Base-by-base conservation (phyloP, 495 filamentous ascomycete genomes). In the Neurospora cerealis region DNA sequence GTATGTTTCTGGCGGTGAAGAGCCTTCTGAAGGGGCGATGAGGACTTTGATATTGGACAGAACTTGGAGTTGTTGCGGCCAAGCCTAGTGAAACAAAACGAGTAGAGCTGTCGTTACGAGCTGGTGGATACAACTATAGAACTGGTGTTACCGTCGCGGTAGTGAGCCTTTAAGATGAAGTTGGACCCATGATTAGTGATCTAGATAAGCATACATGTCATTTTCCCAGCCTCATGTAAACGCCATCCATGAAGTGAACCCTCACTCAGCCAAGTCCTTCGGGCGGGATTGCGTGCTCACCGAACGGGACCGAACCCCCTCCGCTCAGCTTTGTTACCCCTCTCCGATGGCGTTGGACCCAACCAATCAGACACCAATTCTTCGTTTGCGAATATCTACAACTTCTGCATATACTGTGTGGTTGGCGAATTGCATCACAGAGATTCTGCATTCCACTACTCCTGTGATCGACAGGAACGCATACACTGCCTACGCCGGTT, bases 381-480 rank as follows among this genome's bases (percentile, higher is more conserved):
- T 62, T 28, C 13, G 13, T 32, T 60, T 28, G 48, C 21, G 24
- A 15, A 60, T 32, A 32, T 60, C 48, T 60, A 60, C 48, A 32
- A 17, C 24, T 32, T 60, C 24, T 60, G 11, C 5, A 60, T 32
- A 32, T 17, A 32, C 21, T 3, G 5, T 15, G 24, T 60, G 48
- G 42, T n/a, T 37, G n/a, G 38, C 19, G 34, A 3, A 72, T 81
- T 32, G 73, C 75, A 77, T 72, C 75, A 78, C 32, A 46, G 69
- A 75, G 73, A 75, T 78, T 74, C 73, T 8, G 36, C 71, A 77
- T 78, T 73, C 75, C 78, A 73, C 36, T 74, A 77, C 76, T 15
- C 74, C 5, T 24, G 41, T 69, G 73, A 77, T 75, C 72, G 21
- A 46, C 70, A 40, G 48, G 48, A 28, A 6, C 48, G 24, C 21